Percentiles rank a stretch among this genome's conserved stretches.
phyloP scores from a whole-genome alignment of 768 basidiomycete species.

The Zangia roseola region DNA sequence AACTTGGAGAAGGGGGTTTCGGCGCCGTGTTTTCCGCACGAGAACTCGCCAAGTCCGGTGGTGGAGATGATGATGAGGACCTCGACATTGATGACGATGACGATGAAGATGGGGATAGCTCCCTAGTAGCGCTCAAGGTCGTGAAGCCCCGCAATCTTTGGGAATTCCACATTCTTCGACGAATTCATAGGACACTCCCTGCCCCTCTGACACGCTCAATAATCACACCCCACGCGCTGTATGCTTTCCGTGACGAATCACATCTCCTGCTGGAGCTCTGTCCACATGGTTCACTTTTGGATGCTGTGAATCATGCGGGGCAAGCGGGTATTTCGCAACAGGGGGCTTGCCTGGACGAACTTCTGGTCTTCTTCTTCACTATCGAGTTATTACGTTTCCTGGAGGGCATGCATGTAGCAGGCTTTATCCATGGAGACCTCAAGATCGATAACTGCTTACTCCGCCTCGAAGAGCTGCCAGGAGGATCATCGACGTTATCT shows the following conservation, averaged over 20 bases:
- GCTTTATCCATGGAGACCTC: slow-evolving; percentile 96
- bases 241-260: slow-evolving; percentile 85
- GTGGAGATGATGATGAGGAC: slow-evolving; percentile 42
- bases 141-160: slow-evolving; percentile 87
- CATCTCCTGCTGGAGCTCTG: slow-evolving; percentile 87
- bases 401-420: slow-evolving; percentile 75
- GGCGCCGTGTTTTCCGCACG: slow-evolving; percentile 91
- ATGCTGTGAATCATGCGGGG: slow-evolving; percentile 84
- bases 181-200: slow-evolving; percentile 71
- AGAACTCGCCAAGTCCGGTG: slow-evolving; percentile 45
- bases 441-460: slow-evolving; percentile 99
- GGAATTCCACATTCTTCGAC: slow-evolving; percentile 87
- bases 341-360: slow-evolving; percentile 84
- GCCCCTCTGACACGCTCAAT: slow-evolving; percentile 60
- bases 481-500: slow-evolving; percentile 67
- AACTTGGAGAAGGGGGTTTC: slow-evolving; percentile 96
- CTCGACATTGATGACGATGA: slow-evolving; percentile 48
- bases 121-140: slow-evolving; percentile 84
- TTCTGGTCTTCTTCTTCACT: slow-evolving; percentile 93
- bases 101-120: slow-evolving; percentile 52
- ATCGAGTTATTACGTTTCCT: slow-evolving; percentile 83
- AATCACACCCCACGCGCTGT: slow-evolving; percentile 74
- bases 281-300: slow-evolving; percentile 88
- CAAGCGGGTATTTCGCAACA: slow-evolving; percentile 75
- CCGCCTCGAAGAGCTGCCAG: slow-evolving; percentile 80